Conservation (phyloP, 768 basidiomycete species). For the Sistotremastrum suecicum region DNA sequence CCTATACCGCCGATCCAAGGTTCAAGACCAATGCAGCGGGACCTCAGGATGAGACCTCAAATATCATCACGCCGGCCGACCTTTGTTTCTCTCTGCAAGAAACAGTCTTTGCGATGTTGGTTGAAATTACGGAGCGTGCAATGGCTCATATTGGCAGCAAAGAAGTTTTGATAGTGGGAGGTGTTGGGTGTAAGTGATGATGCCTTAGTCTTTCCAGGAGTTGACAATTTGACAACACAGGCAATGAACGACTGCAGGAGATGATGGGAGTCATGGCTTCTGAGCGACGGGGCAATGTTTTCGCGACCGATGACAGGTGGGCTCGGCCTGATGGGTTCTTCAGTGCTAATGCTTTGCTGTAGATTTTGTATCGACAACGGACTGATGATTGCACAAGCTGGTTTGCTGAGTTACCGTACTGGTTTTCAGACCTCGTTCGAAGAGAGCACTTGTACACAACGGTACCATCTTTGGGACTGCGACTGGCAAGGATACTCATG, state of each 20-base stretch:
- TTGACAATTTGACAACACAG: conserved; percentile 23
- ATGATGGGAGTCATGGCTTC: conserved; percentile 99
- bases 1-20: conserved; percentile 77
- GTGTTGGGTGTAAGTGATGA: conserved; percentile 83
- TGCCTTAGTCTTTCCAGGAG: not conserved
- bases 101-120: conserved; percentile 94
- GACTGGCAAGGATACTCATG: not conserved
- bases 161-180: conserved; percentile 94
- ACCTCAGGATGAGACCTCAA: conserved; percentile 26
- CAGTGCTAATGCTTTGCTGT: not conserved
- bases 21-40: conserved; percentile 35
- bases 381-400: conserved; percentile 99
- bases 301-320: conserved; percentile 91
- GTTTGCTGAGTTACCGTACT: conserved; percentile 84
- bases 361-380: conserved; percentile 99
- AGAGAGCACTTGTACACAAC: conserved; percentile 84
- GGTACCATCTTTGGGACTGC: conserved; percentile 27
- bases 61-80: conserved; percentile 88
- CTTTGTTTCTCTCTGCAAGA: conserved; percentile 96
- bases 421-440: conserved; percentile 63
- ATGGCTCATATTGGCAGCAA: conserved; percentile 98
- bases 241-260: conserved; percentile 84
- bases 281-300: conserved; percentile 79
- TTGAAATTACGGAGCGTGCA: conserved; percentile 96
- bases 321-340: conserved; percentile 8